Evolutionary conservation across 106 monocot species (phyloP).

Genomic region (Acorus calamus): DNA sequence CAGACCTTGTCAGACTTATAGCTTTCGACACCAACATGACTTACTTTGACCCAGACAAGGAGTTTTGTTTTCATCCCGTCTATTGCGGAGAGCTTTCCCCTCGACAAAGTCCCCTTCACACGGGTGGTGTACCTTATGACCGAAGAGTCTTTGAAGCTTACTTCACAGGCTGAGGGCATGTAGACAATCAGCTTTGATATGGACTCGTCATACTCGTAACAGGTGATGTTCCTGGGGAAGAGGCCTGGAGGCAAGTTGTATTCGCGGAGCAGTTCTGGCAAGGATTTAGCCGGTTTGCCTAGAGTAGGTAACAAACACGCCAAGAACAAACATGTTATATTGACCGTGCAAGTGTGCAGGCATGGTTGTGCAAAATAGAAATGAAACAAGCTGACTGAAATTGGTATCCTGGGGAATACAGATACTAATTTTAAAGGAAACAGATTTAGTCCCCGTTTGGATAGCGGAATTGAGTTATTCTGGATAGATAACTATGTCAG

Average conservation of each 20-base stretch:
- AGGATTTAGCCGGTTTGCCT: conserved; percentile 67
- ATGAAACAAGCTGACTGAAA: neutral
- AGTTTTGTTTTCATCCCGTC: conserved; percentile 98
- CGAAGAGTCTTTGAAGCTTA: conserved; percentile 90
- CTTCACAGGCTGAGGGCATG: conserved; percentile 57
- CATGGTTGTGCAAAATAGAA: no score
- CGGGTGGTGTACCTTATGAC: conserved; percentile 58
- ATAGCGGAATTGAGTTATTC: no score
- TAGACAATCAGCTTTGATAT: conserved; percentile 73
- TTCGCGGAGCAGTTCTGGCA: conserved; percentile 83
- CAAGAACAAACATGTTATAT: no score
- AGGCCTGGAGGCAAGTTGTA: conserved; percentile 75
- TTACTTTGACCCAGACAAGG: conserved; percentile 92
- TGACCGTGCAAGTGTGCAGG: no score
- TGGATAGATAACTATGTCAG: no score
- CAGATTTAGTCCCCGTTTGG: no score
- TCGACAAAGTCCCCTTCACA: conserved; percentile 61
- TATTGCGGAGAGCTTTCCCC: conserved; percentile 75
- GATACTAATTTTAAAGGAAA: no score
- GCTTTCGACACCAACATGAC: conserved; percentile 59
- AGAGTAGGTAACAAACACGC: neutral
- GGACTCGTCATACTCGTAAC: conserved; percentile 75
- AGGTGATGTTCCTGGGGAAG: conserved; percentile 77
- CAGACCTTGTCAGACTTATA: conserved; percentile 77
- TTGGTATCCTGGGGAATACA: no score